Evolutionary conservation across 2,329 filamentous ascomycete species (phyloP).

Genomic region (Cylindrodendrum hubeiense): DNA sequence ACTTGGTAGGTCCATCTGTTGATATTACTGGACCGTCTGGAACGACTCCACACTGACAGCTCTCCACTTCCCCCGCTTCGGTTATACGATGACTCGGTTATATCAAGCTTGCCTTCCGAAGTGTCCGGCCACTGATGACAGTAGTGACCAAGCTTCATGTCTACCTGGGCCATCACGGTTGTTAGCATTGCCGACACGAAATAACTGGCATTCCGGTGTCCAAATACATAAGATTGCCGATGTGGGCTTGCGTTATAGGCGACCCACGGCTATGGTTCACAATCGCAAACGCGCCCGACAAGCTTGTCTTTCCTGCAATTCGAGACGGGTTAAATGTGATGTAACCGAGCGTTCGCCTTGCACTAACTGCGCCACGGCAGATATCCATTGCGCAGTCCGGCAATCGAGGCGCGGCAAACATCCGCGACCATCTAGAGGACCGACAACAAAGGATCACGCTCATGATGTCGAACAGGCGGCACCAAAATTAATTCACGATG

Average conservation of each 20-base stretch:
- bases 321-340: conserved; percentile 40
- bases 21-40: too few species aligned
- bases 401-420: conserved; percentile 42
- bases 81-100: too few species aligned
- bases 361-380: conserved; percentile 33
- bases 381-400: conserved; percentile 33
- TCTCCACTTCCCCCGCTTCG: too few species aligned
- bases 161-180: background rate
- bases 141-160: background rate
- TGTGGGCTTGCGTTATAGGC: background rate
- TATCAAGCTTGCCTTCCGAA: too few species aligned
- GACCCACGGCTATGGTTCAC: background rate
- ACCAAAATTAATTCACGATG: background rate
- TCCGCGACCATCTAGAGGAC: conserved; percentile 15
- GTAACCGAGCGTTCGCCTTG: conserved; percentile 37
- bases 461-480: background rate
- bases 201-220: background rate
- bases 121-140: too few species aligned
- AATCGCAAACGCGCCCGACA: conserved; percentile 33
- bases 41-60: too few species aligned
- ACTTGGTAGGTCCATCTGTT: background rate
- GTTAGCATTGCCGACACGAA: background rate
- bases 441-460: background rate
- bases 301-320: conserved; percentile 38
- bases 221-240: background rate